Base-by-base conservation (phyloP, 345 rosid genomes). In the Aethionema arabicum region DNA sequence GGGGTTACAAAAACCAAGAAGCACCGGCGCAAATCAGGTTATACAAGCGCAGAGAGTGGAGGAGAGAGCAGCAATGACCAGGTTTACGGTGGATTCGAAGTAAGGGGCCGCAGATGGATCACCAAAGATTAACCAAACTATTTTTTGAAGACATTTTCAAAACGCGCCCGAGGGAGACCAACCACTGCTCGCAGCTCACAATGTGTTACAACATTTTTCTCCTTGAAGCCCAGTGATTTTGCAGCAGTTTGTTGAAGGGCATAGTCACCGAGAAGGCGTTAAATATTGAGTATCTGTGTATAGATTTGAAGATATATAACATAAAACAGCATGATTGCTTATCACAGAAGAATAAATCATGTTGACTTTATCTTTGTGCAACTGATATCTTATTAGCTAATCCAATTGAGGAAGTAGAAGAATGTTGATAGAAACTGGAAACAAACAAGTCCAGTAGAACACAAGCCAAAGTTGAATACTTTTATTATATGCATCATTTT, bases 31-130 rank as follows among this genome's bases (percentile, higher is more conserved):
- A 89, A 82, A 68, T 75, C 97, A 4, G 97, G 88, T 50, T 74
- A 84, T 64, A 73, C 87, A 1, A 84, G 96, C 39, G 90, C 79
- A 11, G 99, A 85, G 70, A 93, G 97, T 51, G 99, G 99, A 41
- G 97, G 99, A 67, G 97, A 93, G 76, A 85, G 99, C 75, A 87
- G 96, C 74, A 83, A 90, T 40, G 97, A 93, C 61, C 97, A 90
- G 69, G 81, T 80, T 74, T 82, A 77, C 62, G 82, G 84, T 52
- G 88, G 85, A 39, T 83, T 72, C 70, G 87, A 81, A 56, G 76
- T 83, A 45, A 74, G 96, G 49, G 99, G 96, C 39, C 70, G 72
- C 30, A 82, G 97, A 73, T 93, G 96, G 99, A 75, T 85, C 68
- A 90, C 84, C 21, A 90, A 80, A 72, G 97, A 84, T 36, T 90